Conservation (phyloP, 1,284 basidiomycete species). For the Inonotus obliquus region DNA sequence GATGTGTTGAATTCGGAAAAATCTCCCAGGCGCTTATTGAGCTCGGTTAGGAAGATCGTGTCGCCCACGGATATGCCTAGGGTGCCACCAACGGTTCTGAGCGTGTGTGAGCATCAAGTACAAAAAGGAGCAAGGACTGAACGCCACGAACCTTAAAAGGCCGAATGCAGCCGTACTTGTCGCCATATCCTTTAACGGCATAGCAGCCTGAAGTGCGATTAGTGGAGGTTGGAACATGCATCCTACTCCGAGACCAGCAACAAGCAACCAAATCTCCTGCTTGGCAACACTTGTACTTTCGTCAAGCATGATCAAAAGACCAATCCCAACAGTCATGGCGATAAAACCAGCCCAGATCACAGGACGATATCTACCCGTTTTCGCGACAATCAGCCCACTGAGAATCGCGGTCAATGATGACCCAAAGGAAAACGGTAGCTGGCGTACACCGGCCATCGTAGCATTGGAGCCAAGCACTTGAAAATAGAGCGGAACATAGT, state of each 20-base stretch:
- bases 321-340: slow-evolving; percentile 31
- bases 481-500: slow-evolving; percentile 36
- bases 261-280: slow-evolving; percentile 32
- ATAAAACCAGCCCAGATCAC: slow-evolving; percentile 23
- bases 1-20: slow-evolving; percentile 14
- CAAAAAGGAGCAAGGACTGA: slow-evolving; percentile 23
- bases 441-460: slow-evolving; percentile 38
- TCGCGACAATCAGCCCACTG: slow-evolving; percentile 12
- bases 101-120: not conserved
- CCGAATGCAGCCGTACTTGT: slow-evolving; percentile 33
- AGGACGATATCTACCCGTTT: slow-evolving; percentile 16
- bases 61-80: slow-evolving; percentile 30
- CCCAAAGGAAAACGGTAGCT: slow-evolving; percentile 41
- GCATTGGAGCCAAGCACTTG: slow-evolving; percentile 41
- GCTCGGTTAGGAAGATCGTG: slow-evolving; percentile 22
- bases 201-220: slow-evolving; percentile 38
- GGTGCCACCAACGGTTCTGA: slow-evolving; percentile 30
- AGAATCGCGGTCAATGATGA: slow-evolving; percentile 22
- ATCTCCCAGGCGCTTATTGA: slow-evolving; percentile 14
- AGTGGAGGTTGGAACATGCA: slow-evolving; percentile 34
- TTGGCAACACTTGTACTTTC: slow-evolving; percentile 26
- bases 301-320: slow-evolving; percentile 33
- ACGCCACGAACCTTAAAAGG: slow-evolving; percentile 31
- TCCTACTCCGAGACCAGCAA: slow-evolving; percentile 33
- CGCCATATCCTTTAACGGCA: slow-evolving; percentile 45